Evolutionary conservation across 2,329 filamentous ascomycete genomes (phyloP).

Genomic region (Aspergillus phoenicis): DNA sequence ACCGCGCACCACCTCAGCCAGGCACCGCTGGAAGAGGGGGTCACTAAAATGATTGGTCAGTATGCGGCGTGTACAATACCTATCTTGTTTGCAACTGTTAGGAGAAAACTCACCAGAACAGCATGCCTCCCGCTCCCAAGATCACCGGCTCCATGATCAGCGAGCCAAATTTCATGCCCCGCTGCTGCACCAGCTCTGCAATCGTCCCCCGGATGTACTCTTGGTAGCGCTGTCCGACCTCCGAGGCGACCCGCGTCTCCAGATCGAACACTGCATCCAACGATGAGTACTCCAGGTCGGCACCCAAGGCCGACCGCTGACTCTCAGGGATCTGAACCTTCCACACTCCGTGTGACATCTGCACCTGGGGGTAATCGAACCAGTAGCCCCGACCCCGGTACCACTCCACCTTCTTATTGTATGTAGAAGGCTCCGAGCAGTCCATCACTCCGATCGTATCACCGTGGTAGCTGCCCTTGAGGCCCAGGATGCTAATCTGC

Average conservation of each 20-base stretch:
- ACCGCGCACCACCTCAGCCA: conserved; percentile 67
- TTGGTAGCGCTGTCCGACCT: conserved; percentile 58
- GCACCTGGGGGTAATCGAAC: conserved; percentile 76
- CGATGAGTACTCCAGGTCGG: conserved; percentile 48
- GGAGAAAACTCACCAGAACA: conserved; percentile 66
- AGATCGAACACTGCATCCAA: conserved; percentile 65
- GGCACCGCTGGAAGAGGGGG: conserved; percentile 74
- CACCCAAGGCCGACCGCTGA: conserved; percentile 52
- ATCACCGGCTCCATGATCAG: conserved; percentile 79
- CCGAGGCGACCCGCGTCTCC: conserved; percentile 48
- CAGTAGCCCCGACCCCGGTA: conserved; percentile 77
- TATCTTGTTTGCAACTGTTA: not conserved
- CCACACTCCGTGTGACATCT: conserved; percentile 69
- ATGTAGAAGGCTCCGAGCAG: conserved; percentile 73
- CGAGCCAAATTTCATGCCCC: conserved; percentile 72
- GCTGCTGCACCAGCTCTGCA: conserved; percentile 51
- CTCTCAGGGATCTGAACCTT: conserved; percentile 58
- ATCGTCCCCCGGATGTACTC: conserved; percentile 61
- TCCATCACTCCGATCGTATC: conserved; percentile 91
- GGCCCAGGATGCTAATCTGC: conserved; percentile 67
- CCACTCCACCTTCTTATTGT: conserved; percentile 84
- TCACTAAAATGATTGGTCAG: conserved; percentile 54
- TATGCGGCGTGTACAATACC: not conserved
- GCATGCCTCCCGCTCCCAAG: conserved; percentile 81
- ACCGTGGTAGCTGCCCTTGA: conserved; percentile 82